Evolutionary conservation across 2,329 filamentous ascomycete genomes (phyloP), one percentile per base, ranked within the genome.

Genomic region (Teratosphaeria gauchensis): DNA sequence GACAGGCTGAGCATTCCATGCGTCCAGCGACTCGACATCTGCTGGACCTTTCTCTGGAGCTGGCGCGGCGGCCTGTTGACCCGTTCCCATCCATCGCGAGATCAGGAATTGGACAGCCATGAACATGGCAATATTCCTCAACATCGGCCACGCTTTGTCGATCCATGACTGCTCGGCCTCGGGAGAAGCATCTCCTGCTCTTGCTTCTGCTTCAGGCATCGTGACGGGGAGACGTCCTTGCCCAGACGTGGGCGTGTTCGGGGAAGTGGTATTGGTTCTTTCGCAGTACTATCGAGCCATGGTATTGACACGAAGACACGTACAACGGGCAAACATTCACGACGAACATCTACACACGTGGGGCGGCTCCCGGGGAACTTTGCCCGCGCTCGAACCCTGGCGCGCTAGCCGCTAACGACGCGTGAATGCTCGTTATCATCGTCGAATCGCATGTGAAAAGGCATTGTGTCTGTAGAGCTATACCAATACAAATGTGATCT

Each of bases 1-100:
- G 64, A 86, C 81, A 1, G 91, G 90, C 19, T 90, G 75, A 0
- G 75, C 73, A 66, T 81, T 88, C 71, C 86, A 87, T 55, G 79
- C 75, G 55, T 56, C 56, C n/a, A 52, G 19, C 54, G 46, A 6
- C 46, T 67, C 64, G 56, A 55, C 62, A 5, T 55, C 60, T 2
- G 60, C 54, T 4, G 63, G 58, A 3, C 59, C 59, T 46, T 58
- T 56, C 9, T 64, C 58, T 12, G 66, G 63, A 5, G 58, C 57
- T 4, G 64, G 56, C 6, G 65, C 51, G 11, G 61, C 59, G 28
- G 65, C 57, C 55, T 67, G 58, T 4, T 54, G 53, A 30, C 63
- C 63, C 5, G 65, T 62, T 56, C 78, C 77, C 63, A 83, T 78
- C 69, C 84, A 79, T 61, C 82, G 79, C 64, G 78, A 78, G 61